Conservation (phyloP, 768 basidiomycete genomes). For the Amanita subjunquillea region DNA sequence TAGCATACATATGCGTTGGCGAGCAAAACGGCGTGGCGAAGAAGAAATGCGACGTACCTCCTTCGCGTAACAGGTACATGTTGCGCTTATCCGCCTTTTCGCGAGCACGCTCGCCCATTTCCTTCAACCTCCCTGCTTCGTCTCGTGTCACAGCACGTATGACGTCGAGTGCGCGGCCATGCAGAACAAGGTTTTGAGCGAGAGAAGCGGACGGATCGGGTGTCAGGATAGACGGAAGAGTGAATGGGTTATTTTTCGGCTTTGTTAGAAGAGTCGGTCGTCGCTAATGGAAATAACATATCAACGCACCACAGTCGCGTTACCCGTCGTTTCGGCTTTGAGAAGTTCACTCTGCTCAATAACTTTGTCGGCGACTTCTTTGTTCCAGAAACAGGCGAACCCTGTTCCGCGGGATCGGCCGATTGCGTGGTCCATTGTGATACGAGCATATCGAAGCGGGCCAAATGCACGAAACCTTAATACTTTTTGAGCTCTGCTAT, state of each 20-base stretch:
- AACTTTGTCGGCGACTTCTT: constrained; percentile 78
- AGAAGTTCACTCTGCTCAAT: constrained; percentile 73
- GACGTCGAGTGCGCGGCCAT: constrained; percentile 89
- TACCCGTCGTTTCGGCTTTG: constrained; percentile 47
- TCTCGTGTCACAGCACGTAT: constrained; percentile 86
- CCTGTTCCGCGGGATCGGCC: constrained; percentile 91
- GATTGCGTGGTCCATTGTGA: constrained; percentile 74
- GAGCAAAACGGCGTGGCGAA: neutral
- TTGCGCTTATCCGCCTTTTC: constrained; percentile 94
- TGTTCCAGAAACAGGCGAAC: constrained; percentile 96
- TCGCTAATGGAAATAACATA: neutral
- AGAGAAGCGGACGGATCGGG: constrained; percentile 85
- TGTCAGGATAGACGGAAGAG: constrained; percentile 80
- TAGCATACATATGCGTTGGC: constrained; percentile 17
- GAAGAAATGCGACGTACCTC: constrained; percentile 45
- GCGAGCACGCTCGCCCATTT: constrained; percentile 74
- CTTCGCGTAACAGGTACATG: constrained; percentile 92
- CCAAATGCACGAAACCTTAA: constrained; percentile 86
- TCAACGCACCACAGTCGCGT: constrained; percentile 9
- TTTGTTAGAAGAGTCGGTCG: constrained; percentile 20
- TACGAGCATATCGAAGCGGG: constrained; percentile 84
- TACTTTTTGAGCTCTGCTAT: neutral
- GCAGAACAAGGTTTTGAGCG: constrained; percentile 76
- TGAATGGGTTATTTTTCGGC: constrained; percentile 73
- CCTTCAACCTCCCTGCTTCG: constrained; percentile 78